phyloP scores from a whole-genome alignment of 176 grass and related monocot species.

The Triticum urartu region DNA sequence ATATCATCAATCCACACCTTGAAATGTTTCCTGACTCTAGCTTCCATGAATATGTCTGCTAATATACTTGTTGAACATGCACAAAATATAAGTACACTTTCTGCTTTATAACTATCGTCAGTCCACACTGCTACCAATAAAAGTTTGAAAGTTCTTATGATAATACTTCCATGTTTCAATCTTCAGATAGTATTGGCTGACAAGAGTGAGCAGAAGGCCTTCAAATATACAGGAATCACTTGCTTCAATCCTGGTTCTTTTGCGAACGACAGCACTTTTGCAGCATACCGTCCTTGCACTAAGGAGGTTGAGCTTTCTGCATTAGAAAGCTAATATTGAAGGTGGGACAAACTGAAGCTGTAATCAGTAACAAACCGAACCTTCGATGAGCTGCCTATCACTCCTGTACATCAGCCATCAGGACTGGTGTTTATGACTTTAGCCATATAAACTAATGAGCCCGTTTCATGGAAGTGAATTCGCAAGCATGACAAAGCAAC shows the following conservation, averaged over 20 bases:
- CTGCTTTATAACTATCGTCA: neutral
- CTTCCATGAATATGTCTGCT: no score
- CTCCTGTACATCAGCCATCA: neutral
- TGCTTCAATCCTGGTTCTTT: conserved; percentile 98
- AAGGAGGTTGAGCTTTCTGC: conserved; percentile 93
- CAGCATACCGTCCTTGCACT: conserved; percentile 89
- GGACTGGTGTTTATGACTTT: conserved; percentile 10
- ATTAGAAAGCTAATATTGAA: conserved; percentile 57
- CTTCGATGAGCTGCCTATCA: neutral
- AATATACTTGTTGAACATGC: no score
- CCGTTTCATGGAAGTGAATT: neutral
- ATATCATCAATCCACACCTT: no score
- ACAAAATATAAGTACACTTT: neutral
- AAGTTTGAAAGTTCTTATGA: conserved; percentile 16
- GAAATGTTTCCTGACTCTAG: no score
- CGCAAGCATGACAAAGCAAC: neutral
- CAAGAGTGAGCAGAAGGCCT: conserved; percentile 92
- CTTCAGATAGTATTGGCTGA: conserved; percentile 91
- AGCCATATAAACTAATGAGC: neutral
- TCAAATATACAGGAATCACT: conserved; percentile 95
- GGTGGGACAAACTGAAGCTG: conserved; percentile 13
- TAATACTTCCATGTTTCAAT: conserved; percentile 28
- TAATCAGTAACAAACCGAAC: neutral
- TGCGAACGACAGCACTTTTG: conserved; percentile 78
- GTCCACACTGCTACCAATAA: neutral